These are phyloP conservation scores for Thalassia testudinum DNA, from an alignment of 116 monocot species.

Conservation along the genomic window DNA sequence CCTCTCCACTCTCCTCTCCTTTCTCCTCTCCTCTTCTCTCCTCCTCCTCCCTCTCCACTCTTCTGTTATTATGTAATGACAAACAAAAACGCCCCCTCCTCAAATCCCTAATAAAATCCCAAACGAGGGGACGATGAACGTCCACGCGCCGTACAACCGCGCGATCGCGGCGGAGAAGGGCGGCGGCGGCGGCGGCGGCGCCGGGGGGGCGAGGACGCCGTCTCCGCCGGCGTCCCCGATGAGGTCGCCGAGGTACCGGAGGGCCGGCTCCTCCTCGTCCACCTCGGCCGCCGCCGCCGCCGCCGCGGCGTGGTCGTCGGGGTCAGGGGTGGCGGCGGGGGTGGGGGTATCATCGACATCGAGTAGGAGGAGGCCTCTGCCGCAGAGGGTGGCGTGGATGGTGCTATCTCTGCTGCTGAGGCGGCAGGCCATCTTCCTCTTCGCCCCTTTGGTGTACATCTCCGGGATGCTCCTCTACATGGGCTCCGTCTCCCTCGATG, in stretches of 20 bases:
- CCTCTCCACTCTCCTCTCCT: no score
- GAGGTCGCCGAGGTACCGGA: constrained; percentile 6
- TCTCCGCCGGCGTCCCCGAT: constrained; percentile 9
- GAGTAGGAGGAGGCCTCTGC: constrained; percentile 3
- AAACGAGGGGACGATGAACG: not conserved
- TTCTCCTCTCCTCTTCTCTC: no score
- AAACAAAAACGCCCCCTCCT: no score
- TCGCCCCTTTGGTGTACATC: constrained; percentile 85
- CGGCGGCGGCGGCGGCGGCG: not conserved
- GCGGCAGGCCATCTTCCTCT: constrained; percentile 80
- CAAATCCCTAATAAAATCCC: no score
- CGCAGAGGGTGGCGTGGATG: constrained; percentile 36
- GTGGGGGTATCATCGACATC: not conserved
- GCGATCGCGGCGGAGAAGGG: constrained; percentile 3
- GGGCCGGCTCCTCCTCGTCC: not conserved
- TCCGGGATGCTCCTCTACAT: constrained; percentile 81
- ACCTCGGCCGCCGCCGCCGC: not conserved
- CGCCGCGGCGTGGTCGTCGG: not conserved
- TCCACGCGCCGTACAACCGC: constrained; percentile 10
- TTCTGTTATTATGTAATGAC: no score
- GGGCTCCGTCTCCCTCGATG: constrained; percentile 78
- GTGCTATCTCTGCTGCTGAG: constrained; percentile 50
- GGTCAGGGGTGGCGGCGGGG: not conserved
- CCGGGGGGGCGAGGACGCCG: constrained; percentile 1
- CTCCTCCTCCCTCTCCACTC: no score